phyloP scores from a whole-genome alignment of 2,329 filamentous ascomycete genomes.

The Onygenales sp. region DNA sequence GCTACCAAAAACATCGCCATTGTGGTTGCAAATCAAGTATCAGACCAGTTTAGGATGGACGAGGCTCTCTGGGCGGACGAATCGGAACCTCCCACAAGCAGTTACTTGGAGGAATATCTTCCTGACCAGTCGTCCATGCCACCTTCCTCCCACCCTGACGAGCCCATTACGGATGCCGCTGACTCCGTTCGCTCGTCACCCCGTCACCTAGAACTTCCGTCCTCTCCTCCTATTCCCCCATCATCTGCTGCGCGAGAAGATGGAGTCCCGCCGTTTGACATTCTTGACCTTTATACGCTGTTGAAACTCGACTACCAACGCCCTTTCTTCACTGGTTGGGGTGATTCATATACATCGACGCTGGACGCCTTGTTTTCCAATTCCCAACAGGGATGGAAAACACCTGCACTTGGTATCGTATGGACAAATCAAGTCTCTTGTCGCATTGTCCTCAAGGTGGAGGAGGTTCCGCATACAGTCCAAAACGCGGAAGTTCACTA shows the following conservation, averaged over 20 bases:
- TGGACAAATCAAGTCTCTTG: constrained; percentile 86
- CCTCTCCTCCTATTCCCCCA: constrained; percentile 1
- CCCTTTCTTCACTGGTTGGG: constrained; percentile 93
- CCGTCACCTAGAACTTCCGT: not conserved
- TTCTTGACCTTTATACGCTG: constrained; percentile 38
- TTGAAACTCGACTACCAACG: constrained; percentile 81
- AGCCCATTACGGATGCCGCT: not conserved
- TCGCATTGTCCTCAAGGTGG: constrained; percentile 71
- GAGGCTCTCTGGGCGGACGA: constrained; percentile 8
- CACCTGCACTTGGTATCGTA: constrained; percentile 74
- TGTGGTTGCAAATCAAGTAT: constrained; percentile 91
- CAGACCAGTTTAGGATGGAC: constrained; percentile 61
- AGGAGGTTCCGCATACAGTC: constrained; percentile 34
- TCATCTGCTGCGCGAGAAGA: not conserved
- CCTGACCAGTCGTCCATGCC: constrained; percentile 9
- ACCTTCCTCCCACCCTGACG: not conserved
- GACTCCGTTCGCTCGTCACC: not conserved
- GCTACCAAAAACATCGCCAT: constrained; percentile 66
- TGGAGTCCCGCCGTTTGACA: constrained; percentile 17
- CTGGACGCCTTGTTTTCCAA: not conserved
- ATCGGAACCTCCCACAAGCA: constrained; percentile 9
- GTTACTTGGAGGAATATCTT: not conserved
- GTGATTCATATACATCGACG: constrained; percentile 49
- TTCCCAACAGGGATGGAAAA: constrained; percentile 46
- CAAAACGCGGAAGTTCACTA: constrained; percentile 2